A percentile compares a stretch with the other conserved stretches of the same genome.
phyloP scores from a whole-genome alignment of 768 basidiomycete genomes.

The Hemileccinum impolitum region DNA sequence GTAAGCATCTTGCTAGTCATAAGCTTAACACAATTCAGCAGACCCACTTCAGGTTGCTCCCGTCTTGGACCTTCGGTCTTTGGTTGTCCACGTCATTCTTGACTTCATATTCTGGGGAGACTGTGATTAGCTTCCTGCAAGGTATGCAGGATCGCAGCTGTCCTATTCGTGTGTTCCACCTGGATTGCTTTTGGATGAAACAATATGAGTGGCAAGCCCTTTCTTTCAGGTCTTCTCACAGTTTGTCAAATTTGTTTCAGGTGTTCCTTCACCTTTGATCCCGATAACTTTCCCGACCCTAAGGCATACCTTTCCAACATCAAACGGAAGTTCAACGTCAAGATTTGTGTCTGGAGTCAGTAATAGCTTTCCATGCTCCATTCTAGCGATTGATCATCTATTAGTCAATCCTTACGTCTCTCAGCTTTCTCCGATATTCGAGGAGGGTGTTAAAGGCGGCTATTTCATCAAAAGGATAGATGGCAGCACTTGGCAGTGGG shows the following conservation, averaged over 20 bases:
- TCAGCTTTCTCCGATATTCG: conserved; percentile 65
- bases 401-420: conserved; percentile 73
- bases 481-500: conserved; percentile 68
- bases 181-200: conserved; percentile 79
- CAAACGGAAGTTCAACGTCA: conserved; percentile 60
- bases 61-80: conserved; percentile 72
- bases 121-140: conserved; percentile 66
- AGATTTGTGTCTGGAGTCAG: conserved; percentile 71
- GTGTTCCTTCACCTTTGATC: conserved; percentile 76
- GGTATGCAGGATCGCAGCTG: conserved; percentile 66
- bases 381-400: conserved; percentile 2
- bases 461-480: conserved; percentile 69
- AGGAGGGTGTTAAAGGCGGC: conserved; percentile 62
- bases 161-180: conserved; percentile 66
- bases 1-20: conserved; percentile 1
- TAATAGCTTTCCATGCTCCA: background rate
- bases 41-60: conserved; percentile 47
- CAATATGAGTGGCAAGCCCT: conserved; percentile 57
- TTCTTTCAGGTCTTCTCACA: background rate
- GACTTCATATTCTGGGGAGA: conserved; percentile 63
- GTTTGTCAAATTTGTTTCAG: conserved; percentile 32
- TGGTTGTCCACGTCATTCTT: conserved; percentile 79
- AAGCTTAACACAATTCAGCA: background rate
- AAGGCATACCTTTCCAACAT: conserved; percentile 58
- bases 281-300: conserved; percentile 73